A percentile compares a stretch with the other conserved stretches of the same genome.
Evolutionary conservation across 1,139 yeast genomes (phyloP).

Genomic region (Geotrichum carabidarum): DNA sequence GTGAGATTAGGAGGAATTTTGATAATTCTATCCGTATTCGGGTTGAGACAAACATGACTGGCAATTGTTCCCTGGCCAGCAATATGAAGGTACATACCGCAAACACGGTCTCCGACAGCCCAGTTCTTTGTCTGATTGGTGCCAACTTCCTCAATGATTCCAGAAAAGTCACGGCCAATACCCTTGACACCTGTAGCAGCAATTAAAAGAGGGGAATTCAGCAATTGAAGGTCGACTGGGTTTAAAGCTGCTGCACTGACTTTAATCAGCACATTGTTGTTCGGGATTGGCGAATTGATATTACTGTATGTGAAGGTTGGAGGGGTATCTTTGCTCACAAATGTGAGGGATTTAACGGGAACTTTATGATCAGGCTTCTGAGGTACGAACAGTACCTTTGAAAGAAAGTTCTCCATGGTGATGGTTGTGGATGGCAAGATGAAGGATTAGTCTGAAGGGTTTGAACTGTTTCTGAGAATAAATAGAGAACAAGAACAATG

Average conservation of each 20-base stretch:
- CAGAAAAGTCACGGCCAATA: slow-evolving; percentile 65
- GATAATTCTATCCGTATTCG: slow-evolving; percentile 37
- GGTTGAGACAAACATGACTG: slow-evolving; percentile 46
- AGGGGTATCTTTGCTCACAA: slow-evolving; percentile 23
- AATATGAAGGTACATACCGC: slow-evolving; percentile 48
- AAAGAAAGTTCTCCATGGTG: slow-evolving; percentile 13
- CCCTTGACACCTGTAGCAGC: slow-evolving; percentile 47
- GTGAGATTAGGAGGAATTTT: slow-evolving; percentile 48
- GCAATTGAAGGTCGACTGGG: slow-evolving; percentile 59
- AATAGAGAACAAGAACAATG: too few relatives aligned
- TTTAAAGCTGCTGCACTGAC: slow-evolving; percentile 57
- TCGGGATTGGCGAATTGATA: slow-evolving; percentile 41
- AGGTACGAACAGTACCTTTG: slow-evolving; percentile 17
- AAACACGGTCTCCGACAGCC: slow-evolving; percentile 58
- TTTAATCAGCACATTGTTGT: slow-evolving; percentile 51
- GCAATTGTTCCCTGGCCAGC: slow-evolving; percentile 49
- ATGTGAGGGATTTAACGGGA: slow-evolving; percentile 27
- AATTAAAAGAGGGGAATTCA: slow-evolving; percentile 39
- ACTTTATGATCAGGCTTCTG: slow-evolving; percentile 9
- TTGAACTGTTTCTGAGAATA: too few relatives aligned
- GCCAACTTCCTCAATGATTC: slow-evolving; percentile 59
- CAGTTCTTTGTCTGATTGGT: slow-evolving; percentile 38
- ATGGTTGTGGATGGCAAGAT: background rate
- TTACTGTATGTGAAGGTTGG: slow-evolving; percentile 38
- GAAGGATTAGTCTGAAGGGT: background rate